These are phyloP conservation scores for Phytophthora ramorum DNA, from an alignment of 352 stramenopile genomes.

Conservation along the genomic window DNA sequence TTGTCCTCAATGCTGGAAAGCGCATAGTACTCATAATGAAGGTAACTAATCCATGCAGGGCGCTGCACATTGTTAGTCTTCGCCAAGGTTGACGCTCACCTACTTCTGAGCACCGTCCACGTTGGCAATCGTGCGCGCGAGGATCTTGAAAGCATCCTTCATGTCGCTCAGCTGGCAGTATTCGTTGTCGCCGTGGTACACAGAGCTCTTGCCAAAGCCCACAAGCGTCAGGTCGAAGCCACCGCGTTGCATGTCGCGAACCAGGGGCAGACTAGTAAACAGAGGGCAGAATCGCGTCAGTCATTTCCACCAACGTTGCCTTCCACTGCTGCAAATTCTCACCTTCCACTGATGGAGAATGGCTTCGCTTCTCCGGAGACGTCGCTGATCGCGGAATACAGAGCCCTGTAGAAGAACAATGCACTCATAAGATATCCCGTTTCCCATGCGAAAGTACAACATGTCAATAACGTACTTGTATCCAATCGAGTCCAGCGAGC, in stretches of 20 bases:
- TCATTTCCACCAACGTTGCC: neutral
- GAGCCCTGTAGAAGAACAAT: slow-evolving; percentile 43
- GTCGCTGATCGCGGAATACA: slow-evolving; percentile 76
- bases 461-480: slow-evolving; percentile 60
- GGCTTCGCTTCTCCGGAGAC: slow-evolving; percentile 87
- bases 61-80: neutral
- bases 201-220: slow-evolving; percentile 80
- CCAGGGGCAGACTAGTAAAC: slow-evolving; percentile 59
- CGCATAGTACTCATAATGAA: neutral
- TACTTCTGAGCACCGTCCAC: slow-evolving; percentile 49
- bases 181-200: slow-evolving; percentile 95
- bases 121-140: slow-evolving; percentile 83
- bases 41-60: neutral
- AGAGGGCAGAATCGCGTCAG: slow-evolving; percentile 7
- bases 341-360: slow-evolving; percentile 93
- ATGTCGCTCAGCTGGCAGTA: slow-evolving; percentile 90
- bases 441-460: neutral
- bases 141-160: slow-evolving; percentile 87
- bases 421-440: neutral
- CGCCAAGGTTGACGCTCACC: neutral
- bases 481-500: slow-evolving; percentile 89
- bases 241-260: slow-evolving; percentile 78
- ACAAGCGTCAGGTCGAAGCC: slow-evolving; percentile 82
- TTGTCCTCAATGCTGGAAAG: slow-evolving; percentile 4
- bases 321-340: slow-evolving; percentile 19